phyloP scores from a whole-genome alignment of 768 basidiomycete genomes.

The Mycena galericulata region DNA sequence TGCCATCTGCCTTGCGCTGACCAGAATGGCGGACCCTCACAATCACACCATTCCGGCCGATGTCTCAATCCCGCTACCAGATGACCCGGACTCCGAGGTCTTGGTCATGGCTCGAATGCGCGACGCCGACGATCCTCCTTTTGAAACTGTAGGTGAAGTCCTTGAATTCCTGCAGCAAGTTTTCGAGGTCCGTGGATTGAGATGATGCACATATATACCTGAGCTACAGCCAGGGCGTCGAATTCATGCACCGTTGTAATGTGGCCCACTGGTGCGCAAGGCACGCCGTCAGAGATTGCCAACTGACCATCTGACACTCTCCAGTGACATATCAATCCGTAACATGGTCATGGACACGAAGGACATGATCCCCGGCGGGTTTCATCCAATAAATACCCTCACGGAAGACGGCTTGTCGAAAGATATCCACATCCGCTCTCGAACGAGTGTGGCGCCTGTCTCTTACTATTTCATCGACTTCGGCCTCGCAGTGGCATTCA shows the following conservation, averaged over 20 bases:
- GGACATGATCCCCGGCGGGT: neutral
- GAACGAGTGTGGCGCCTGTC: neutral
- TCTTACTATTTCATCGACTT: no score
- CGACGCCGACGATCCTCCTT: neutral
- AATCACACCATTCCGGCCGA: neutral
- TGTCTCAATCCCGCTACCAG: neutral
- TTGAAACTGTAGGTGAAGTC: no score
- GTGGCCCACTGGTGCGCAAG: neutral
- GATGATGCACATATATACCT: neutral
- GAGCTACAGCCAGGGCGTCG: neutral
- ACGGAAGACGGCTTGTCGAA: neutral
- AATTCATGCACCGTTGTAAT: slow-evolving; percentile 1
- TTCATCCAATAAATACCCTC: neutral
- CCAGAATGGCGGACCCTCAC: no score
- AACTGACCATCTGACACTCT: neutral
- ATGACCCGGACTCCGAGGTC: neutral
- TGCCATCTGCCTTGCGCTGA: neutral
- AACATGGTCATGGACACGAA: neutral
- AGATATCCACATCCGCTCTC: neutral
- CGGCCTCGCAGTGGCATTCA: no score
- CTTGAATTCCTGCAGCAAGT: no score
- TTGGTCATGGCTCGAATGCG: neutral
- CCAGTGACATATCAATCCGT: neutral
- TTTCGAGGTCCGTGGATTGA: neutral
- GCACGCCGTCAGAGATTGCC: neutral